Base-by-base conservation (phyloP, 352 stramenopile species). In the Globisporangium radiosum region DNA sequence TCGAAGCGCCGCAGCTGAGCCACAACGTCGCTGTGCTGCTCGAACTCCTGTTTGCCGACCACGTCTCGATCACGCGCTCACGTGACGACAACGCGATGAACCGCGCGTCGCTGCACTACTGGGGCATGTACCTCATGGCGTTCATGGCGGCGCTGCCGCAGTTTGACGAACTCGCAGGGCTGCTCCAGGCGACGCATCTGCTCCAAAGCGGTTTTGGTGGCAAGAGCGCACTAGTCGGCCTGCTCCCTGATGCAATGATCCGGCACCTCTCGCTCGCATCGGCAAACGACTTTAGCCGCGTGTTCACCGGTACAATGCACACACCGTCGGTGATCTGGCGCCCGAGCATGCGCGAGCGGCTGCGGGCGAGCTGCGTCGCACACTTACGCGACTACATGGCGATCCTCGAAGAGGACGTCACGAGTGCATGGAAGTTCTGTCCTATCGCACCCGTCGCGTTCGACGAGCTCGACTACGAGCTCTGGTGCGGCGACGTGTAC, bases 271-370 rank as follows among this genome's bases (percentile, higher is more conserved):
- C 93, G 2, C 86, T 70, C n/a, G 77, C 89, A 40, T 87, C 80
- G 5, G 64, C 81, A 0, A 71, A 89, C 44, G 76, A 80, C 44
- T 98, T 98, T 63, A 78, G 84, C 1, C 78, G 96, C 33, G 69
- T 97, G 7, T 98, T 98, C 56, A 87, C 73, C 38, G 81, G 88
- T 15, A 76, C 93, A 39, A 76, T 86, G 17, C 70, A 88, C 52
- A 97, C 92, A 1, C 90, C 95, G 17, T 77, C 95, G 48, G 92
- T 98, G 4, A 94, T 98, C 65, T 99, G 96, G 96, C 97, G 76
- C 60, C 61, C 73, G n/a, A 73, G 89, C 0, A 98, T 98, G 95
- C 78, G 92, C 9, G 78, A 81, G 17, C 81, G 97, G 57, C 64
- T 98, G 2, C 85, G 95, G 36, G 74, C 88, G 10, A 83, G 90